These are phyloP conservation scores for Helichrysum umbraculigerum DNA, from an alignment of 129 eudicot species.

Conservation along the genomic window DNA sequence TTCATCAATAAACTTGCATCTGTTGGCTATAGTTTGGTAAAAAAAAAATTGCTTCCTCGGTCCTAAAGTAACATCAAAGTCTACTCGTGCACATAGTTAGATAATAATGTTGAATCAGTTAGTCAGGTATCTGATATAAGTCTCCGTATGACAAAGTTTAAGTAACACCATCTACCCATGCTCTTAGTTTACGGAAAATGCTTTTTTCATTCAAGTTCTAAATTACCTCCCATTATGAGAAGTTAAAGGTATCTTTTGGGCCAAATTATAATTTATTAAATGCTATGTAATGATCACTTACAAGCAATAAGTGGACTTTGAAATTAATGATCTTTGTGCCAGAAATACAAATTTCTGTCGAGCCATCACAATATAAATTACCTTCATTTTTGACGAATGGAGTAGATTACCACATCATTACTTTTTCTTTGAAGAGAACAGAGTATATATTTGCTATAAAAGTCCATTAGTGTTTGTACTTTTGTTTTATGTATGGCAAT, in stretches of 20 bases:
- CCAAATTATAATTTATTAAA: too few species aligned
- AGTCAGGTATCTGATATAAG: neutral
- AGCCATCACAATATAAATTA: neutral
- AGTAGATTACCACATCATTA: neutral
- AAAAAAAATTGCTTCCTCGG: neutral
- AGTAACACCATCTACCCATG: neutral
- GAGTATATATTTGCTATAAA: neutral
- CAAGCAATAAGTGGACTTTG: too few species aligned
- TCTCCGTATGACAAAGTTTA: neutral
- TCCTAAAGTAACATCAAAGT: neutral
- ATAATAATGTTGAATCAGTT: neutral
- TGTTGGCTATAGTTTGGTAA: neutral
- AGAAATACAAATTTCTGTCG: neutral
- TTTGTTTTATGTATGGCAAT: slow-evolving; percentile 2
- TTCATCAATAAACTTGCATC: neutral
- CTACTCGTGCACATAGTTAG: neutral
- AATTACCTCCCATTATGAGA: too few species aligned
- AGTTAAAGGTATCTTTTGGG: too few species aligned
- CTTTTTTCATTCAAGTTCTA: too few species aligned
- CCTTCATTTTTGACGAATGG: neutral
- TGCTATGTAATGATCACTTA: too few species aligned
- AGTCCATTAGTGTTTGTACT: slow-evolving; percentile 4
- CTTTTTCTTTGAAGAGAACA: neutral
- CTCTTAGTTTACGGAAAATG: too few species aligned
- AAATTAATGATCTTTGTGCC: neutral